A percentile compares a stretch with the other conserved stretches of the same genome.
These are phyloP conservation scores for Wickerhamomyces rabaulensis DNA, from an alignment of 805 yeast genomes.

Conservation along the genomic window DNA sequence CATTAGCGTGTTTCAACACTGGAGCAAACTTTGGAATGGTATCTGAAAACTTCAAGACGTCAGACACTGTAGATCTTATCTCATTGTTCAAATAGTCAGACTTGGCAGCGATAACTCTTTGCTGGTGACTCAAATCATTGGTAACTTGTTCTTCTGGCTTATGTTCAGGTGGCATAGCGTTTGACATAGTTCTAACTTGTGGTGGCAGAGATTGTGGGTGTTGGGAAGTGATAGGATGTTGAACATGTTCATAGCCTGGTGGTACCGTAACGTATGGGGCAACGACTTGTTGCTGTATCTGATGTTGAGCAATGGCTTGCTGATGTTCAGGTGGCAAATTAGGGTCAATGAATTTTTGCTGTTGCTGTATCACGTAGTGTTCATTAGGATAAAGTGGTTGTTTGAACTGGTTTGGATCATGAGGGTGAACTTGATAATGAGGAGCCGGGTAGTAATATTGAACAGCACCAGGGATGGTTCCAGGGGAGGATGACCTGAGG, in stretches of 20 bases:
- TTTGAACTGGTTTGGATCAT: not conserved
- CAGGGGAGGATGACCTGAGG: slow-evolving; percentile 7
- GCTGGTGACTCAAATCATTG: slow-evolving; percentile 15
- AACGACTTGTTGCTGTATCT: slow-evolving; percentile 1
- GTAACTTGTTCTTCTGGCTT: slow-evolving; percentile 3
- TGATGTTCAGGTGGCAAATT: slow-evolving; percentile 2
- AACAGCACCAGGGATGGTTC: not conserved
- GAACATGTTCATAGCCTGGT: slow-evolving; percentile 12
- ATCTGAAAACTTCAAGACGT: slow-evolving; percentile 21
- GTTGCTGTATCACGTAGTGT: slow-evolving; percentile 5
- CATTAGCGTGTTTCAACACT: slow-evolving; percentile 7
- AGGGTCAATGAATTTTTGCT: not conserved
- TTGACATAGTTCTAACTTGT: not conserved
- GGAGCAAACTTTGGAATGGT: slow-evolving; percentile 23
- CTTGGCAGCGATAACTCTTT: slow-evolving; percentile 8
- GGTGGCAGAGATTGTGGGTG: slow-evolving; percentile 1
- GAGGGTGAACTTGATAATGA: slow-evolving; percentile 1
- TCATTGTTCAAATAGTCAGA: slow-evolving; percentile 17
- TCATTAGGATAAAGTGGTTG: slow-evolving; percentile 1
- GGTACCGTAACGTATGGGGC: slow-evolving; percentile 1
- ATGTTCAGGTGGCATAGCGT: not conserved
- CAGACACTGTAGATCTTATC: slow-evolving; percentile 17
- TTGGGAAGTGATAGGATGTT: slow-evolving; percentile 6
- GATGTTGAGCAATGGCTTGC: slow-evolving; percentile 1
- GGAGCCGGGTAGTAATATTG: slow-evolving; percentile 6